Base-by-base conservation (phyloP, 2,329 filamentous ascomycete genomes). In the Penicillium sp. region DNA sequence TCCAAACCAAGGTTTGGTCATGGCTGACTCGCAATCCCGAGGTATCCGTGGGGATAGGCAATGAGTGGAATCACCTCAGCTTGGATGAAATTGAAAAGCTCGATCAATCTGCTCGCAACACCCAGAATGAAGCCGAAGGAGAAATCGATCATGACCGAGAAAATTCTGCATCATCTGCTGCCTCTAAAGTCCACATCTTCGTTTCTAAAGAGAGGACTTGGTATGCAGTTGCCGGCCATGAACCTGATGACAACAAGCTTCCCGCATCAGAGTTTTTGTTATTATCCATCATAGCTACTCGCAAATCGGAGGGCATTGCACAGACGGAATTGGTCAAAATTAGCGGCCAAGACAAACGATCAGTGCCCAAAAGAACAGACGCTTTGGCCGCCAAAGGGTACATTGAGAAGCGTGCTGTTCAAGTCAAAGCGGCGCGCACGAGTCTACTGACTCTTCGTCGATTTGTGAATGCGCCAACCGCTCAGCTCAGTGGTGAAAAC, bases 301-400 rank as follows among this genome's bases (percentile, higher is more conserved):
- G 74, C 53, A 81, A 83, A 42, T 71, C 75, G 18, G 68, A 74
- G 15, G 85, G 85, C 6, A 81, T 88, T 43, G 67, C 81, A 2
- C 85, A 88, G 65, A 79, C 82, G 2, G 79, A 84, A 2, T 69
- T 87, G 35, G 77, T 78, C 40, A 73, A 70, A 50, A 63, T 81
- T 22, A 84, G 82, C 59, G 82, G 82, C 6, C 85, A 88, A 69
- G 85, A 88, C 67, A 87, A 87, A 66, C 78, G 85, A 44, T 88
- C 85, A 1, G 80, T 87, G 2, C 85, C 85, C 1, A 78, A 82
- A 57, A 76, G 85, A 37, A 88, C 85, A 3, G 82, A 86, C 57
- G 69, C 74, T 3, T 73, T 88, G 37, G 76, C 78, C 6, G 69
- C 75, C 33, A 85, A 83, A 60, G 85, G 85, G 0, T 87, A 87